Conservation (phyloP, 1,284 basidiomycete species). For the Ustilago cynodontis region DNA sequence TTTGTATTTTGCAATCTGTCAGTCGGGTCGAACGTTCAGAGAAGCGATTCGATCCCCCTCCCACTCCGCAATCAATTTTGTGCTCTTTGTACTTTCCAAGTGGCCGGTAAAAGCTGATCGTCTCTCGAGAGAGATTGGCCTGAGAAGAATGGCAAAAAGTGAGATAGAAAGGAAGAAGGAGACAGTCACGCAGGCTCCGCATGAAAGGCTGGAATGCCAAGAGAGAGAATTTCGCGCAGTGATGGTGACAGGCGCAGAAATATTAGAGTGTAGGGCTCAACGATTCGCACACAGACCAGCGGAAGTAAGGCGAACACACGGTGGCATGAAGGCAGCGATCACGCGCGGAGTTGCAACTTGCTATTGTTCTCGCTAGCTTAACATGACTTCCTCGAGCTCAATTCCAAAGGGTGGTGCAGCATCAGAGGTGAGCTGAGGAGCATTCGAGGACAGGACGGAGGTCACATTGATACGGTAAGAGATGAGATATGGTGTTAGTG, state of each 20-base stretch:
- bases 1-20: constrained; percentile 3
- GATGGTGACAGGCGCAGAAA: background rate
- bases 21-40: constrained; percentile 7
- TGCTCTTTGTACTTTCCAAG: background rate
- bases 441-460: too few relatives aligned
- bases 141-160: background rate
- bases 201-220: background rate
- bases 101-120: too few relatives aligned
- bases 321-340: background rate
- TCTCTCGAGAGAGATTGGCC: background rate
- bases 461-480: too few relatives aligned
- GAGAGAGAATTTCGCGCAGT: background rate
- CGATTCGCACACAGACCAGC: background rate
- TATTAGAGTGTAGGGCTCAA: background rate
- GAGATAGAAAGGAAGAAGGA: background rate
- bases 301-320: background rate
- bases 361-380: background rate
- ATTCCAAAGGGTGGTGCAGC: background rate
- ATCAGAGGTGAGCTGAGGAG: too few relatives aligned
- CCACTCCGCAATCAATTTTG: background rate
- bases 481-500: background rate
- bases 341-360: constrained; percentile 2
- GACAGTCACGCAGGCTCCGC: background rate
- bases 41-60: constrained; percentile 8
- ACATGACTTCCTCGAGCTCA: background rate